Conservation (phyloP, 2,329 filamentous ascomycete species). For the Hymenoscyphus fraxineus region DNA sequence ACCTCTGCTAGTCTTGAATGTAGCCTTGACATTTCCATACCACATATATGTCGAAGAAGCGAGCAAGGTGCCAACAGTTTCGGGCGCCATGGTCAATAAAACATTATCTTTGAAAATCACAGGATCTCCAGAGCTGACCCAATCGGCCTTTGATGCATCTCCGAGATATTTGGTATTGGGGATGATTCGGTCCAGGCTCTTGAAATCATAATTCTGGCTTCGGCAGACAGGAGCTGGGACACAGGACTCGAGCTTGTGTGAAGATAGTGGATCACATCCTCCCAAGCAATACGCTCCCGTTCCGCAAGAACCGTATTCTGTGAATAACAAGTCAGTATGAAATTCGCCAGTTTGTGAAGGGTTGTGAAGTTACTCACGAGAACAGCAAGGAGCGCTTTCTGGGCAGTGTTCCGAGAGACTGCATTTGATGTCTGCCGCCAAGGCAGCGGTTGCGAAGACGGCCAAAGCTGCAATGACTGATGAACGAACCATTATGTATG, state of each 20-base stretch:
- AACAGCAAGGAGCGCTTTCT: slow-evolving; percentile 70
- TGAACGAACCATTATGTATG: slow-evolving; percentile 33
- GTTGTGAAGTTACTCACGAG: slow-evolving; percentile 53
- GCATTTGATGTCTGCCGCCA: slow-evolving; percentile 38
- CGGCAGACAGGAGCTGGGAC: slow-evolving; percentile 79
- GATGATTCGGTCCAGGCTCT: slow-evolving; percentile 64
- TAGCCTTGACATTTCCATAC: slow-evolving; percentile 91
- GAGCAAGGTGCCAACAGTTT: slow-evolving; percentile 82
- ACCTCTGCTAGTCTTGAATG: slow-evolving; percentile 78
- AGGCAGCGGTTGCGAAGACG: slow-evolving; percentile 25
- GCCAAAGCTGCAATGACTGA: slow-evolving; percentile 27
- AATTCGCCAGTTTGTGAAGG: slow-evolving; percentile 13
- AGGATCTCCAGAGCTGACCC: slow-evolving; percentile 81
- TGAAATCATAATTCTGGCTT: slow-evolving; percentile 69
- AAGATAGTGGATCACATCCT: slow-evolving; percentile 86
- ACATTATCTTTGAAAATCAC: slow-evolving; percentile 64
- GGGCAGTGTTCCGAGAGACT: slow-evolving; percentile 61
- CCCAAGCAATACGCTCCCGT: slow-evolving; percentile 93
- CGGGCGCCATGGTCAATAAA: slow-evolving; percentile 83
- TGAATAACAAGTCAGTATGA: slow-evolving; percentile 13
- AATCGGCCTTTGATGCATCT: slow-evolving; percentile 74
- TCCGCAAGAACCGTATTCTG: slow-evolving; percentile 91
- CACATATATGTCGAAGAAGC: slow-evolving; percentile 85
- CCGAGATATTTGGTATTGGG: slow-evolving; percentile 82
- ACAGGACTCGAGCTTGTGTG: slow-evolving; percentile 78